Conservation (phyloP, 306 rosid species). For the Quercus alba region DNA sequence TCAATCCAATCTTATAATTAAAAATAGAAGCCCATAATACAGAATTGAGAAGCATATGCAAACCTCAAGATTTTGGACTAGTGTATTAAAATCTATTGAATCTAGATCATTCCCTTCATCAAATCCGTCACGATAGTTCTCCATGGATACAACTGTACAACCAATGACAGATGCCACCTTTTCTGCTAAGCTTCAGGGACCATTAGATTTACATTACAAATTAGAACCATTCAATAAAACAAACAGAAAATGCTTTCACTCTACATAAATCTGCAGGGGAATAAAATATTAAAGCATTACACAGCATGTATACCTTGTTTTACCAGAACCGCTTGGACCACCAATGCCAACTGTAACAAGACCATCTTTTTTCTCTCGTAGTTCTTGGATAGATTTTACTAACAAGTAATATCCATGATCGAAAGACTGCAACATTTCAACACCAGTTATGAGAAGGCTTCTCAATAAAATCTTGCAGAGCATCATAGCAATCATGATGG, state of each 20-base stretch:
- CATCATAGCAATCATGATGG: too few relatives aligned
- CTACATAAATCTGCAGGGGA: conserved; percentile 10
- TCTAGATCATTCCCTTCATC: conserved; percentile 84
- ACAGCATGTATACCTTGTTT: conserved; percentile 62
- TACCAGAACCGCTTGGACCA: conserved; percentile 98
- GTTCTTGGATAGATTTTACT: conserved; percentile 97
- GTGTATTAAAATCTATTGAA: conserved; percentile 70
- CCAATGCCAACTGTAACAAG: conserved; percentile 95
- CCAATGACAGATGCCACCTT: conserved; percentile 98
- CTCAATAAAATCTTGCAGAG: too few relatives aligned
- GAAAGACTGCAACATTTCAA: conserved; percentile 77
- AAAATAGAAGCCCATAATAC: background rate
- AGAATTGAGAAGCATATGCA: conserved; percentile 37
- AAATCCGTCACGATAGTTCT: conserved; percentile 79
- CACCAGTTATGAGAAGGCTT: too few relatives aligned
- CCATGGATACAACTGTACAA: conserved; percentile 91
- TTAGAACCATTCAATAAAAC: conserved; percentile 23
- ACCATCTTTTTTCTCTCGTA: conserved; percentile 84
- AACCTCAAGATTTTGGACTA: conserved; percentile 93
- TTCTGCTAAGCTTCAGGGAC: conserved; percentile 90
- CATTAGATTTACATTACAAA: conserved; percentile 29
- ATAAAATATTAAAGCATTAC: background rate
- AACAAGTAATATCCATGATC: conserved; percentile 94
- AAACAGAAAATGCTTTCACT: conserved; percentile 16
- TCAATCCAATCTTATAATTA: background rate